Conservation (phyloP, 1,284 basidiomycete species). For the Porogramme epimiltina region DNA sequence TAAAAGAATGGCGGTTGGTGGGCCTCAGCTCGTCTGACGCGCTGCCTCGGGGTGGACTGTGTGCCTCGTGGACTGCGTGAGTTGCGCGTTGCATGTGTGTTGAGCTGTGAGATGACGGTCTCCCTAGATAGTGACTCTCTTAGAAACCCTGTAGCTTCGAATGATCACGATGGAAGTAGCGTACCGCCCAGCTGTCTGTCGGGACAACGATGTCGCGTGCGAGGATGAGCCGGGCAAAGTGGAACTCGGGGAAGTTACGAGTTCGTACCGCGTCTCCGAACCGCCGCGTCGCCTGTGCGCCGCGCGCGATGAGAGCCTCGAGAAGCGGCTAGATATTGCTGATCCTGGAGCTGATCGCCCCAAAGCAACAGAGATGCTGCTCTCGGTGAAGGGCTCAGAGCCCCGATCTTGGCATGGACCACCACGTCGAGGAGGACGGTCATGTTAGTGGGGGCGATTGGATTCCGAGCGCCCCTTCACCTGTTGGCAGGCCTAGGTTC, state of each 20-base stretch:
- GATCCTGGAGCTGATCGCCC: constrained; percentile 63
- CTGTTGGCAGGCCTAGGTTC: too few relatives aligned
- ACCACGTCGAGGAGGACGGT: constrained; percentile 38
- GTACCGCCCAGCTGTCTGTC: too few relatives aligned
- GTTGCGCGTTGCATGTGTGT: constrained; percentile 28
- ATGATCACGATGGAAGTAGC: too few relatives aligned
- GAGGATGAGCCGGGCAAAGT: too few relatives aligned
- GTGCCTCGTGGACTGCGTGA: constrained; percentile 45
- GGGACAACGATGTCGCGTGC: too few relatives aligned
- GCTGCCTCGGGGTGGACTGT: constrained; percentile 49
- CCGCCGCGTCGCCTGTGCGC: constrained; percentile 51
- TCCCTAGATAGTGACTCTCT: too few relatives aligned
- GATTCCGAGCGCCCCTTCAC: too few relatives aligned
- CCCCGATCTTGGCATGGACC: constrained; percentile 45
- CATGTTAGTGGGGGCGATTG: constrained; percentile 52
- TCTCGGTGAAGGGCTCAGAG: constrained; percentile 46
- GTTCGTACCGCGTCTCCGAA: constrained; percentile 53
- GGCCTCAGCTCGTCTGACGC: constrained; percentile 57
- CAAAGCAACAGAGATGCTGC: constrained; percentile 39
- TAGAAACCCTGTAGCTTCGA: too few relatives aligned
- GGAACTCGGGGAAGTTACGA: too few relatives aligned
- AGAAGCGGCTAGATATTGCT: constrained; percentile 52
- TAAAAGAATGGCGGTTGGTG: constrained; percentile 62
- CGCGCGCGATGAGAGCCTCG: constrained; percentile 58
- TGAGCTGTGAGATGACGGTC: too few relatives aligned